A percentile compares a stretch with the other conserved stretches of the same genome.
These are phyloP conservation scores for Xeromyces bisporus DNA, from an alignment of 495 filamentous ascomycete species.

Conservation along the genomic window DNA sequence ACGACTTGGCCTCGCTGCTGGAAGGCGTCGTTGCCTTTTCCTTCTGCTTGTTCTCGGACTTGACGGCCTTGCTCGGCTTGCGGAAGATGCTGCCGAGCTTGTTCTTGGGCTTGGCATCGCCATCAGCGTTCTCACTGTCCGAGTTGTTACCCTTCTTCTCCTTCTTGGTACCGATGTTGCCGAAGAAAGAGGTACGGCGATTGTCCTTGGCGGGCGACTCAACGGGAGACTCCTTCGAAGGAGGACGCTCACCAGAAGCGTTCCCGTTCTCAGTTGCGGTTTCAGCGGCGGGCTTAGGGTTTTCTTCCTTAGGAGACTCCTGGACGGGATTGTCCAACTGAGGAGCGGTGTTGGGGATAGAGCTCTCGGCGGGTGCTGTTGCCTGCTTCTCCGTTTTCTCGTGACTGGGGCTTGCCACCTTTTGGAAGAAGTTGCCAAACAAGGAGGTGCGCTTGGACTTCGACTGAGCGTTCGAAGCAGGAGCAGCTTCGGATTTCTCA, in stretches of 20 bases:
- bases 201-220: conserved; percentile 30
- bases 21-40: conserved; percentile 19
- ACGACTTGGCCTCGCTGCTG: conserved; percentile 17
- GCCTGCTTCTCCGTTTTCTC: conserved; percentile 38
- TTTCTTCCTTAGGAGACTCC: conserved; percentile 23
- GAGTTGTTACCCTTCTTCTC: conserved; percentile 35
- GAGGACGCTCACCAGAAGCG: conserved; percentile 20
- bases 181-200: conserved; percentile 41
- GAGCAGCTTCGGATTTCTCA: conserved; percentile 15
- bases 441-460: conserved; percentile 35
- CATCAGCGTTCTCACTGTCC: conserved; percentile 32
- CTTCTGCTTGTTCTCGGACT: conserved; percentile 24
- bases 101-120: conserved; percentile 34
- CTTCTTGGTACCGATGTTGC: conserved; percentile 32
- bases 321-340: conserved; percentile 35
- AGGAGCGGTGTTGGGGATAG: conserved; percentile 32
- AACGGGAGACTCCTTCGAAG: conserved; percentile 14
- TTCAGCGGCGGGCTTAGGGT: conserved; percentile 25
- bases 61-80: conserved; percentile 38
- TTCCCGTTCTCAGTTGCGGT: conserved; percentile 26
- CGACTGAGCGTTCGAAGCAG: conserved; percentile 1
- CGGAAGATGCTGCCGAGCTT: conserved; percentile 40
- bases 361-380: conserved; percentile 25
- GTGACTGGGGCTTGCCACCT: conserved; percentile 33
- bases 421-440: conserved; percentile 39